Evolutionary conservation across 805 yeast genomes (phyloP).

Genomic region (Brettanomyces anomalus): DNA sequence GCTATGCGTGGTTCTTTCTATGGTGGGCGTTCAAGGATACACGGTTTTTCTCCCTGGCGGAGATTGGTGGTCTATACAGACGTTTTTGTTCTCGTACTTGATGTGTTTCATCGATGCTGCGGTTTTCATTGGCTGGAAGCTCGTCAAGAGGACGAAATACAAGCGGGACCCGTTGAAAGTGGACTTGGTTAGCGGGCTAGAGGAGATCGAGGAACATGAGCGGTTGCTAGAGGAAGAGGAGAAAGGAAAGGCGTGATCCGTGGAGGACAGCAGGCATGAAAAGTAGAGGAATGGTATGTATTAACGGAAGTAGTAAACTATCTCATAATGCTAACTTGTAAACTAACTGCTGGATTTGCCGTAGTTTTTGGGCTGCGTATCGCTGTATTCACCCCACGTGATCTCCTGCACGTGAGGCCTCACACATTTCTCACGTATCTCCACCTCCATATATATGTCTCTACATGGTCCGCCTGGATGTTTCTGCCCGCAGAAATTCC

Average conservation of each 20-base stretch:
- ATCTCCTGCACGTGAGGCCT: no score
- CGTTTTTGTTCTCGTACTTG: conserved; percentile 60
- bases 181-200: conserved; percentile 45
- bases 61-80: conserved; percentile 43
- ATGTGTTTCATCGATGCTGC: conserved; percentile 53
- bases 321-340: no score
- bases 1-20: conserved; percentile 14
- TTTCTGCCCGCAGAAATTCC: no score
- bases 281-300: no score
- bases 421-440: no score
- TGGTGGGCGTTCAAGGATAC: conserved; percentile 41
- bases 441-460: no score
- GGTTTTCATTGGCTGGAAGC: conserved; percentile 44
- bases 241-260: background rate
- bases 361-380: no score
- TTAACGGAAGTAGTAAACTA: no score
- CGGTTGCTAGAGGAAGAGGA: conserved; percentile 7
- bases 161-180: conserved; percentile 34
- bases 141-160: conserved; percentile 39
- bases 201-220: conserved; percentile 54
- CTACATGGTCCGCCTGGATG: no score
- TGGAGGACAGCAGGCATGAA: no score
- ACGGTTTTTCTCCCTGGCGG: conserved; percentile 49
- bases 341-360: no score
- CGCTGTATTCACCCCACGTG: no score